Evolutionary conservation across 2,329 filamentous ascomycete genomes (phyloP), one percentile per base, ranked within the genome.

Genomic region (Aspergillus jensenii): DNA sequence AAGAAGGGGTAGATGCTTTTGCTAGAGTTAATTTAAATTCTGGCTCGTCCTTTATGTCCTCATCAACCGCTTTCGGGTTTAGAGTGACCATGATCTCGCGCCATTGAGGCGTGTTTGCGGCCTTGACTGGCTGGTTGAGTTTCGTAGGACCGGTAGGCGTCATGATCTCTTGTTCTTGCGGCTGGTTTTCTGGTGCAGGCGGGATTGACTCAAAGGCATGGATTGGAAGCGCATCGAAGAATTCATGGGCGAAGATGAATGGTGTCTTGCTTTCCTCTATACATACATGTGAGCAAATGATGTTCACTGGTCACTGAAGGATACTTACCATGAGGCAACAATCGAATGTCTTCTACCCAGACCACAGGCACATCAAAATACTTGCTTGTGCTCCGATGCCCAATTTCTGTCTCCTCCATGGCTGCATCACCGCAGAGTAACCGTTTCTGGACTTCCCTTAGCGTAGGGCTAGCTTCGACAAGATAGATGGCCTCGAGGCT

Each of bases 191-290:
- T 39, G 78, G 72, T 14, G 78, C 73, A 62, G 78, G 78, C 45
- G 82, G 73, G 51, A 93, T 82, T 14, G 90, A 89, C 74, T 98
- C 89, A 73, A 99, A 99, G 60, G 91, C 88, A 74, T 99, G 93
- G 66, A 99, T 97, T 35, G 95, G 95, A 0, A 99, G 87, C 2
- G 95, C 95, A 67, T 99, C 95, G 78, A 99, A 99, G 81, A 99
- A 98, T 73, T 99, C 95, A 73, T 99, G 95, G 4, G 95, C 95
- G 49, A 98, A 85, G 60, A 99, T 96, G 74, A 98, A 96, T 1
- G 95, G 93, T 21, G 87, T 90, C 70, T 89, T 90, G 59, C 83
- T 82, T 21, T 86, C 76, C 60, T 85, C 87, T 88, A 25, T 12
- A 17, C 55, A 17, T 14, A 33, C n/a, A 12, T n/a, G 6, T 50